phyloP scores from a whole-genome alignment of 2,329 filamentous ascomycete genomes.

The Cladobotryum mycophilum region DNA sequence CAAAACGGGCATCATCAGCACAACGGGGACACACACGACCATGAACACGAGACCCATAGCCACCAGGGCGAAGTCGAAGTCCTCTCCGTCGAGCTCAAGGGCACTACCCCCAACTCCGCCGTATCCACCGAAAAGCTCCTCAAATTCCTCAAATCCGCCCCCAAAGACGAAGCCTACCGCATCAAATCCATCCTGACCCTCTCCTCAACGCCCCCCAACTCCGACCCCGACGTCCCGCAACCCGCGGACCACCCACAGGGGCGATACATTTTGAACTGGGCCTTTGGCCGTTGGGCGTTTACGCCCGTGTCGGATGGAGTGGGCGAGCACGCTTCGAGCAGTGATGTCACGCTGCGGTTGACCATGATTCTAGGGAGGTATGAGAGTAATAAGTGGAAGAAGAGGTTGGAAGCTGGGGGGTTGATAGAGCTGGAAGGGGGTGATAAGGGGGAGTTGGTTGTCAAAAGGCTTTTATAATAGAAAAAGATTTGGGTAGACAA shows the following conservation, averaged over 20 bases:
- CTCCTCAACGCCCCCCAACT: slow-evolving; percentile 40
- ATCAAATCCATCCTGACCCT: slow-evolving; percentile 69
- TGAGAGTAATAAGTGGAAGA: slow-evolving; percentile 72
- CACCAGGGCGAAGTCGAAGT: slow-evolving; percentile 91
- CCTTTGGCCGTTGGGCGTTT: slow-evolving; percentile 92
- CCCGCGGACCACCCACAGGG: slow-evolving; percentile 25
- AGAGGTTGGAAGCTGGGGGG: slow-evolving; percentile 56
- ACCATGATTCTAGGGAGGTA: slow-evolving; percentile 69
- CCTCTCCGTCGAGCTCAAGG: slow-evolving; percentile 66
- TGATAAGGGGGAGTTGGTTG: slow-evolving; percentile 41
- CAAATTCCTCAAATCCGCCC: slow-evolving; percentile 61
- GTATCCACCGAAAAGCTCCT: slow-evolving; percentile 58
- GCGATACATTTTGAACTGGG: slow-evolving; percentile 94
- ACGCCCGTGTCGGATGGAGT: slow-evolving; percentile 46
- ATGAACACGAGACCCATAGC: slow-evolving; percentile 38
- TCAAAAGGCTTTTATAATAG: slow-evolving; percentile 43
- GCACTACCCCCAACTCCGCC: slow-evolving; percentile 28
- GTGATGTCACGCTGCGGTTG: slow-evolving; percentile 57
- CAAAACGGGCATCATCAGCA: slow-evolving; percentile 25
- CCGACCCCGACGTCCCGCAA: slow-evolving; percentile 41
- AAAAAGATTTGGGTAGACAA: slow-evolving; percentile 6
- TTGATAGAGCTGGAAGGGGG: slow-evolving; percentile 44
- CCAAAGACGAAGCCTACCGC: slow-evolving; percentile 91
- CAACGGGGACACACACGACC: slow-evolving; percentile 27
- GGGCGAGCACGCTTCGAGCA: slow-evolving; percentile 49